phyloP scores from a whole-genome alignment of 176 grass and related monocot species.

The Triticum dicoccoides region DNA sequence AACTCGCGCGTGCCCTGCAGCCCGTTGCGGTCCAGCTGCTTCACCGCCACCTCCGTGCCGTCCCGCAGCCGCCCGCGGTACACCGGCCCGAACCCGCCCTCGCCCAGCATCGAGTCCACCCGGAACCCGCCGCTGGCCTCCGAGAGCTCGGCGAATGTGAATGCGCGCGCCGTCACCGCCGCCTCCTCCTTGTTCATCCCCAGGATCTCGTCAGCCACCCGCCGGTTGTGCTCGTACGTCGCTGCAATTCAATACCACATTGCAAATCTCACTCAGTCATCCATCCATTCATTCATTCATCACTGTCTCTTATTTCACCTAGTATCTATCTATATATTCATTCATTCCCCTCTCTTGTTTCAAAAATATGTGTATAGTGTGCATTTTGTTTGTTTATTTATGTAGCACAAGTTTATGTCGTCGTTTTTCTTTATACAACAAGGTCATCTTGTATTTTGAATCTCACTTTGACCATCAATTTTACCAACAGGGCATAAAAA shows the following conservation, averaged over 20 bases:
- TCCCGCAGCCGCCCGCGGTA: constrained; percentile 17
- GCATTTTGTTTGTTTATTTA: too few species aligned
- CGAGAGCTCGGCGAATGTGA: constrained; percentile 39
- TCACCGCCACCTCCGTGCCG: constrained; percentile 31
- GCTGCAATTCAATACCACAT: constrained; percentile 11
- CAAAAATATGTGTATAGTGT: too few species aligned
- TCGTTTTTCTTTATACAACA: too few species aligned
- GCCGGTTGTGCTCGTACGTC: constrained; percentile 28
- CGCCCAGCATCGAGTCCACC: constrained; percentile 40
- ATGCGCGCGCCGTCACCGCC: constrained; percentile 32
- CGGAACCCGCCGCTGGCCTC: constrained; percentile 40
- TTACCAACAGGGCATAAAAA: too few species aligned
- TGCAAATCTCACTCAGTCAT: neutral
- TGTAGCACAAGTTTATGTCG: too few species aligned
- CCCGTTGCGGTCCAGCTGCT: constrained; percentile 52
- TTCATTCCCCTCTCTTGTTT: too few species aligned
- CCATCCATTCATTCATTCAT: too few species aligned
- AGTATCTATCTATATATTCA: too few species aligned
- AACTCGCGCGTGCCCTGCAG: constrained; percentile 53
- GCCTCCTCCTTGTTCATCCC: constrained; percentile 45
- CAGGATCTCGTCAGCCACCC: constrained; percentile 48
- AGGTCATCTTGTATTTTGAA: too few species aligned
- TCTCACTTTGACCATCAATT: too few species aligned
- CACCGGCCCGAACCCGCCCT: constrained; percentile 45
- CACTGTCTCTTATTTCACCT: neutral